Evolutionary conservation across 164 flowering plant species (phyloP), one percentile per base, ranked within the genome.

Genomic region (Pachysandra terminalis): DNA sequence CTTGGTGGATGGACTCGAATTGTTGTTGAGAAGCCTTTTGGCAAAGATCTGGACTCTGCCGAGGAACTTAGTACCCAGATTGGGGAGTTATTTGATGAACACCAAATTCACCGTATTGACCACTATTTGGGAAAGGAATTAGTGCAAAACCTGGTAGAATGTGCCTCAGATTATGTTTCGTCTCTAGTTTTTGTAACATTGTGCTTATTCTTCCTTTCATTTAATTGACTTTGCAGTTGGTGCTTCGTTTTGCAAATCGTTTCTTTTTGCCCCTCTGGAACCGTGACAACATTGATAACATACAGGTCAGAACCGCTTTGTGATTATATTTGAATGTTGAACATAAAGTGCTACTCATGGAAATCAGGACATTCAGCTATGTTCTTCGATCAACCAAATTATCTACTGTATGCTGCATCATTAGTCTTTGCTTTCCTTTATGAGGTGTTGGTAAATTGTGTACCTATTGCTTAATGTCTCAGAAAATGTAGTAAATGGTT

Each of bases 11-110:
- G 99, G 99, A 95, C 96, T 68, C 85, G 99, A 6, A 75, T 92
- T 73, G 95, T 96, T 76, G 97, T 96, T 72, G 99, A 96, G 80
- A 96, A 96, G 82, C 99, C 99, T 56, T 96, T 96, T 72, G 99
- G 99, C 25, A 96, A 79, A 78, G 99, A 96, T 82, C 78, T 96
- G 79, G 85, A 81, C 32, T 81, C 96, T 64, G 74, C 99, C 21
- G 99, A 96, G 79, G 73, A 85, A 69, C 88, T 96, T 23, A 96
- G 99, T 73, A 5, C 85, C 56, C 91, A 96, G 66, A 93, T 96
- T 58, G 99, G 99, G 63, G 89, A 86, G 74, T 77, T 96, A 61
- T 96, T 96, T 78, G 91, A 89, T 7, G 99, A 96, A 68, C 81
- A 84, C 67, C 96, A 95, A 68, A 85, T 95, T 59, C 92, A 95